Percentiles rank a stretch among this genome's conserved stretches.
phyloP scores from a whole-genome alignment of 805 yeast species.

The Spathaspora sp. region DNA sequence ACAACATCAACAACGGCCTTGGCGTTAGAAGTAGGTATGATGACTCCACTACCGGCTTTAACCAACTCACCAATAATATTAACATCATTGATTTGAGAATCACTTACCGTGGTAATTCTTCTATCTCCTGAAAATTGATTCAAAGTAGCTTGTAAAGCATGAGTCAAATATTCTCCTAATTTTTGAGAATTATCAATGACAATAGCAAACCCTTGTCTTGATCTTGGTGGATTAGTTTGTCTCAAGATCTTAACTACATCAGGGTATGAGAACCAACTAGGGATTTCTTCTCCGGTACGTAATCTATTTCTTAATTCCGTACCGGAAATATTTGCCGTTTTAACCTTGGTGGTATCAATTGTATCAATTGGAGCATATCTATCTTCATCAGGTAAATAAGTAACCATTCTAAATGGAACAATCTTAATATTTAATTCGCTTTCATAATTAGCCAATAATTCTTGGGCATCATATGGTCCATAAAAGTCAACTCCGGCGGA shows the following conservation, averaged over 20 bases:
- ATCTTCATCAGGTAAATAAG: slow-evolving; percentile 92
- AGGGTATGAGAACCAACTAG: slow-evolving; percentile 96
- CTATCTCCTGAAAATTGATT: slow-evolving; percentile 88
- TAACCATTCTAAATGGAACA: slow-evolving; percentile 96
- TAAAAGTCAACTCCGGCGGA: slow-evolving; percentile 91
- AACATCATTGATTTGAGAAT: slow-evolving; percentile 32
- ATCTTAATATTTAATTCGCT: slow-evolving; percentile 83
- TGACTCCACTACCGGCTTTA: slow-evolving; percentile 90
- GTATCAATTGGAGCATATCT: slow-evolving; percentile 94
- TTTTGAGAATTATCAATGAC: slow-evolving; percentile 50
- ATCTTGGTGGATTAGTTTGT: slow-evolving; percentile 90
- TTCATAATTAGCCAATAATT: slow-evolving; percentile 68
- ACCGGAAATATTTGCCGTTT: slow-evolving; percentile 89
- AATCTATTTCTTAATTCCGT: slow-evolving; percentile 89
- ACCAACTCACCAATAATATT: slow-evolving; percentile 72
- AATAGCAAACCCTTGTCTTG: slow-evolving; percentile 78
- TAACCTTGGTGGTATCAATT: slow-evolving; percentile 66
- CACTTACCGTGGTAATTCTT: slow-evolving; percentile 57
- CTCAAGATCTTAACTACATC: slow-evolving; percentile 91
- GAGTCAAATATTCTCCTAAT: slow-evolving; percentile 49
- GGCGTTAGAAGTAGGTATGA: slow-evolving; percentile 47
- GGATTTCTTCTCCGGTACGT: slow-evolving; percentile 82
- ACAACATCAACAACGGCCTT: slow-evolving; percentile 55
- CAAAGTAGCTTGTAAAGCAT: slow-evolving; percentile 84
- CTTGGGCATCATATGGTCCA: slow-evolving; percentile 97